Base-by-base conservation (phyloP, 352 stramenopile genomes). In the Globisporangium echinulatum region DNA sequence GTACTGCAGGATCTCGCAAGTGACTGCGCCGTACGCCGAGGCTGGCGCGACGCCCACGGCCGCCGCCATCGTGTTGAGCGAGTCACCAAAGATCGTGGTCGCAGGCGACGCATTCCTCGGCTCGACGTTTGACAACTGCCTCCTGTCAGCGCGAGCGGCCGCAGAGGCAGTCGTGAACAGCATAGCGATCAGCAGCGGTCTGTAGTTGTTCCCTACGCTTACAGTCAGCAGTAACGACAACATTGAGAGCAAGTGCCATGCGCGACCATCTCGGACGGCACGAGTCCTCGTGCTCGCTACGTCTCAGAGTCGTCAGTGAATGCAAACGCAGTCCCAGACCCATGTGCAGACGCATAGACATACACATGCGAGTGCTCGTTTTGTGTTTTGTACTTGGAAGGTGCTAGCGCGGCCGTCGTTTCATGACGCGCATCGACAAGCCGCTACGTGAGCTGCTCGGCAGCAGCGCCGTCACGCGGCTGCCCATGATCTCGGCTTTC, bases 81-180 rank as follows among this genome's bases (percentile, higher is more conserved):
- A 63, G 10, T 73, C 71, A n/a, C 82, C 79, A 8, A 72, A 68
- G 48, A 85, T 91, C 39, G 62, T 89, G 37, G 56, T 89, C 19
- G 82, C 82, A 0, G 82, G 82, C 4, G 82, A 91, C 63, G 71
- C 72, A 19, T 88, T 91, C 53, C 67, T 81, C 3, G 75, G 82
- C n/a, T 88, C 78, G 8, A 74, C 69, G 40, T 86, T 91, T 49
- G 82, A 91, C 68, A 87, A 78, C 51, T 90, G 77, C 50, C 63
- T 91, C 19, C 42, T 85, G 39, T 91, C 79, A 8, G 82, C 82
- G 19, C 87, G 85, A 37, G 59, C 62, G 14, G 73, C 68, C 36
- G 70, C 69, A 0, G 61, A 66, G 7, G 19, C 17, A 6, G 47
- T 80, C 9, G 50, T 82, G 15, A 37, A 49, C 15, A 50, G 33